Percentiles rank a stretch among this genome's conserved stretches.
Conservation (phyloP, 495 filamentous ascomycete genomes). For the Penicillium alfredii region DNA sequence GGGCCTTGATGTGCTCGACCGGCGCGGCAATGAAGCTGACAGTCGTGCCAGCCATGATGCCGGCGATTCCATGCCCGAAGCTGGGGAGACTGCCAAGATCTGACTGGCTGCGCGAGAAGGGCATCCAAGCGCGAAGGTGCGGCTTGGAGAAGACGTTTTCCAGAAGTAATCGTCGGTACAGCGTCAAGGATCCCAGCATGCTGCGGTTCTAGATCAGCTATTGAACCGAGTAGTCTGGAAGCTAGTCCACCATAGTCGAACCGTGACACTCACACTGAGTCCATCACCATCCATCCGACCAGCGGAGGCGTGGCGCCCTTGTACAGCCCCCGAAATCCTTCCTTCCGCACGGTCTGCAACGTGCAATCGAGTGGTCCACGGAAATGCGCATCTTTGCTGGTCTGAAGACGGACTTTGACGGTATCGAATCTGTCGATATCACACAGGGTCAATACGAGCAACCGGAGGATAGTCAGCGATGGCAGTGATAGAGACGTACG, state of each 20-base stretch:
- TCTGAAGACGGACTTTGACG: conserved; percentile 92
- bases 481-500: conserved; percentile 36
- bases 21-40: conserved; percentile 90
- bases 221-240: not conserved
- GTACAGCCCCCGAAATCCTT: conserved; percentile 74
- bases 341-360: conserved; percentile 69
- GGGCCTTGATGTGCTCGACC: conserved; percentile 92
- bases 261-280: conserved; percentile 59
- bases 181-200: conserved; percentile 87
- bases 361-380: conserved; percentile 82
- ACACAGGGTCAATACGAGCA: not conserved
- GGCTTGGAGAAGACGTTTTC: conserved; percentile 69
- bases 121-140: conserved; percentile 32
- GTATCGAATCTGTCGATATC: conserved; percentile 67
- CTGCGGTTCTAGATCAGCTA: conserved; percentile 25
- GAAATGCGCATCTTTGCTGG: conserved; percentile 71
- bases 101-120: conserved; percentile 25
- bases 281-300: conserved; percentile 98
- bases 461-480: no score
- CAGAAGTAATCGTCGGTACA: conserved; percentile 77
- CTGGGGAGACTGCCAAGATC: conserved; percentile 55
- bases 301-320: conserved; percentile 86
- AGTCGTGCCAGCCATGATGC: conserved; percentile 79
- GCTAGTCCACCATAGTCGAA: not conserved
- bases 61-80: conserved; percentile 79